Base-by-base conservation (phyloP, 2,329 filamentous ascomycete species). In the Dactylellina haptotyla region DNA sequence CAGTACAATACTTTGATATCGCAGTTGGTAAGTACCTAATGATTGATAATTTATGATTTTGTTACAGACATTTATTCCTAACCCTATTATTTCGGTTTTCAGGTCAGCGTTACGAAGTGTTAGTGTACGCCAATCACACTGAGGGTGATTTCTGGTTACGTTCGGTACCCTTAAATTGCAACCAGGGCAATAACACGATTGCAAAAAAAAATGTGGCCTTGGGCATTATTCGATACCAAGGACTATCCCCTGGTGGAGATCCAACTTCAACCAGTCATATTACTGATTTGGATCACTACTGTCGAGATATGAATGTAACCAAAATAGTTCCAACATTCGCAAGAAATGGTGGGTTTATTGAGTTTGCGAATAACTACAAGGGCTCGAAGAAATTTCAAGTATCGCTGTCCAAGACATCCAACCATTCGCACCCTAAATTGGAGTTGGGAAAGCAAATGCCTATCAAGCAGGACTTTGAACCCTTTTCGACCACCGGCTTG, bases 1-100 rank as follows among this genome's bases (percentile, higher is more conserved):
- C 87, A 0, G 82, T 39, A 3, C 34, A 85, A 1, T 84, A 87
- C 2, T 63, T 32, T 63, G 87, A 84, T 1, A 82, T 90, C 9
- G 87, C 84, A 37, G 83, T 89, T 43, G 86, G 85, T 39, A 87
- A 89, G 77, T 79, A n/a, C n/a, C n/a, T n/a, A n/a, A n/a, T n/a
- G n/a, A n/a, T n/a, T n/a, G n/a, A n/a, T n/a, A n/a, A 79, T 72
- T 4, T 8, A 20, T n/a, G 4, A 16, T 10, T 43, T 4, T 43
- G 4, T 8, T 8, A 9, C 4, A 9, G 12, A 26, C 45, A 3
- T 9, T 10, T 50, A 26, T n/a, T 32, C 26, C 39, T 4, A 32
- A 23, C 34, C 16, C 16, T 26, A 16, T 10, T 20, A 39, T 12
- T 48, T 10, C 9, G 4, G 16, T 6, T 16, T 50, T 76, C 77